Conservation (phyloP, 805 yeast genomes). For the Brettanomyces custersianus region DNA sequence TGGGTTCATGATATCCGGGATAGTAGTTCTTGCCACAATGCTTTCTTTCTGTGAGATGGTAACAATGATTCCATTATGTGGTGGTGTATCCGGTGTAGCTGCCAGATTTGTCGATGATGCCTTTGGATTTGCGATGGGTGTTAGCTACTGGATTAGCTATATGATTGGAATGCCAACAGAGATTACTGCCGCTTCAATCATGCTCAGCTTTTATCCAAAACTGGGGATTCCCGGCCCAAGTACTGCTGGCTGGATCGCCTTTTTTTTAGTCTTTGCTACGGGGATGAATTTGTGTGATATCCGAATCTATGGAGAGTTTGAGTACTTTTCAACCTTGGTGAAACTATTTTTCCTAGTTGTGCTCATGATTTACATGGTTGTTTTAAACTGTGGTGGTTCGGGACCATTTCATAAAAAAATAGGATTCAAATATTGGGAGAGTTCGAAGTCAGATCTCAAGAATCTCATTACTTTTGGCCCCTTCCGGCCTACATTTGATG, state of each 20-base stretch:
- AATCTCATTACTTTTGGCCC: constrained; percentile 52
- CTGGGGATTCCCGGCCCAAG: constrained; percentile 43
- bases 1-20: constrained; percentile 58
- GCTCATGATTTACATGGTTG: constrained; percentile 55
- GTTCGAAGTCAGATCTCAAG: constrained; percentile 38
- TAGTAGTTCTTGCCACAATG: constrained; percentile 60
- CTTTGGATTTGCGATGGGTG: constrained; percentile 66
- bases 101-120: constrained; percentile 73
- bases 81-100: constrained; percentile 68
- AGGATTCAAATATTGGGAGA: constrained; percentile 70
- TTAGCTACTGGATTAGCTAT: constrained; percentile 68
- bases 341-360: constrained; percentile 46
- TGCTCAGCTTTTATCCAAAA: constrained; percentile 58
- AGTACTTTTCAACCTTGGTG: constrained; percentile 50
- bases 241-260: constrained; percentile 60
- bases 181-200: constrained; percentile 69
- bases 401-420: constrained; percentile 32
- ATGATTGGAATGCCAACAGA: constrained; percentile 71
- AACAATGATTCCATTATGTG: constrained; percentile 68
- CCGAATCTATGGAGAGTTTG: constrained; percentile 65
- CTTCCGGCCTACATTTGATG: constrained; percentile 64
- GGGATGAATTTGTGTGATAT: constrained; percentile 58
- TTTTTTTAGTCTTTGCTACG: constrained; percentile 40
- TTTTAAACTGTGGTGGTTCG: constrained; percentile 53
- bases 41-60: constrained; percentile 76